These are phyloP conservation scores for Clonostachys solani DNA, from an alignment of 2,329 filamentous ascomycete species.

Conservation along the genomic window DNA sequence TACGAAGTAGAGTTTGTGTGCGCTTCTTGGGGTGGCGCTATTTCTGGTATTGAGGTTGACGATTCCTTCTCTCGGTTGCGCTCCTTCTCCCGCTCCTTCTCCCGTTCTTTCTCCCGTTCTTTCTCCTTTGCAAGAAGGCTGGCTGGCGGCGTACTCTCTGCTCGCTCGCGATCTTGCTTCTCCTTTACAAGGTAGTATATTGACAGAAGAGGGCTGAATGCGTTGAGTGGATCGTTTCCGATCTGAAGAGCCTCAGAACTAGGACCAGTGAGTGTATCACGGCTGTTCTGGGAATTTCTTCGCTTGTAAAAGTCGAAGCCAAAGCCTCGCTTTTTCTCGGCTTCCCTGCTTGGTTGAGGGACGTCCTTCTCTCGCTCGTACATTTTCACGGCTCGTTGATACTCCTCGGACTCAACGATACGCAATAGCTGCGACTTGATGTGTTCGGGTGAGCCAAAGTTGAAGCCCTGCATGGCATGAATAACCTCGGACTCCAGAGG, in stretches of 20 bases:
- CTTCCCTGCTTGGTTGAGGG: slow-evolving; percentile 52
- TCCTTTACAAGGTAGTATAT: slow-evolving; percentile 96
- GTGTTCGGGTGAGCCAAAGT: slow-evolving; percentile 83
- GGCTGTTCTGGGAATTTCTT: slow-evolving; percentile 81
- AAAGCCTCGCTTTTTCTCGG: slow-evolving; percentile 84
- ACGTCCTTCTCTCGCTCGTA: slow-evolving; percentile 63
- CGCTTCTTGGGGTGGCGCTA: slow-evolving; percentile 77
- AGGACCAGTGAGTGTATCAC: slow-evolving; percentile 79
- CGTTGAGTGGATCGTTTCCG: slow-evolving; percentile 84
- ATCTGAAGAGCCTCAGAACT: slow-evolving; percentile 81
- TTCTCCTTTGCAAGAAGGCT: slow-evolving; percentile 15
- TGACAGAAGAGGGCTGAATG: slow-evolving; percentile 86
- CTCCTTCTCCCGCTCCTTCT: slow-evolving; percentile 10
- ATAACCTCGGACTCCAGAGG: slow-evolving; percentile 82
- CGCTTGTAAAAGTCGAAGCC: slow-evolving; percentile 96
- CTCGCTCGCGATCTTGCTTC: slow-evolving; percentile 77
- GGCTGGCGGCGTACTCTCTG: slow-evolving; percentile 27
- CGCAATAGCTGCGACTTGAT: slow-evolving; percentile 80
- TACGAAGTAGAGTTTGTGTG: slow-evolving; percentile 83
- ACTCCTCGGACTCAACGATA: slow-evolving; percentile 90
- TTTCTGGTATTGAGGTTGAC: slow-evolving; percentile 58
- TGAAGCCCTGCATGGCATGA: slow-evolving; percentile 94
- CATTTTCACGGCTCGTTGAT: slow-evolving; percentile 76
- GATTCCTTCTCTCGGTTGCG: slow-evolving; percentile 15
- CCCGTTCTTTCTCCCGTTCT: slow-evolving; percentile 4